phyloP scores from a whole-genome alignment of 2,329 filamentous ascomycete species.

The Chrysosphaeria jannelii region DNA sequence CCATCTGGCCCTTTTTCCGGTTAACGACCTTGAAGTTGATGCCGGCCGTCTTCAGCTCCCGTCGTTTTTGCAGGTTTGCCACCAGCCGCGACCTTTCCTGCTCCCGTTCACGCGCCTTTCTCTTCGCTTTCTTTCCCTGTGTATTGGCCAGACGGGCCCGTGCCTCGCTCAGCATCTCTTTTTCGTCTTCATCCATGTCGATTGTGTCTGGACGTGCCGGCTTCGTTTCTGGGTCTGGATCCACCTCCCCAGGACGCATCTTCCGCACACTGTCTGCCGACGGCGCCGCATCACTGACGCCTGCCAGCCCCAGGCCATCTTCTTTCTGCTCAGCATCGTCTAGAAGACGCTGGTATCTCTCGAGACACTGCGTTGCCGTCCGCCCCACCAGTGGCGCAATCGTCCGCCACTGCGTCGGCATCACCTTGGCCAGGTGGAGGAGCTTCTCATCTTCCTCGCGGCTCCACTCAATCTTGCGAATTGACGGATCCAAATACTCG shows the following conservation, averaged over 20 bases:
- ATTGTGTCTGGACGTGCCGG: conserved; percentile 88
- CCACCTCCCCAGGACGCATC: conserved; percentile 71
- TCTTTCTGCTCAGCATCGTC: conserved; percentile 88
- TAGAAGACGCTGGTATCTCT: conserved; percentile 84
- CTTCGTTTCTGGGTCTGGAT: conserved; percentile 92
- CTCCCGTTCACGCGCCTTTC: conserved; percentile 84
- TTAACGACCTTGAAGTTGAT: conserved; percentile 93
- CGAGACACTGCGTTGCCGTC: conserved; percentile 87
- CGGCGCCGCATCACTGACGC: conserved; percentile 61
- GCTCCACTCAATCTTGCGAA: conserved; percentile 97
- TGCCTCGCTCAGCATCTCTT: conserved; percentile 96
- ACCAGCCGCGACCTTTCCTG: conserved; percentile 79
- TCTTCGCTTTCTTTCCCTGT: conserved; percentile 95
- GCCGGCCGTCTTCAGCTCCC: conserved; percentile 87
- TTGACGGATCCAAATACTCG: conserved; percentile 93
- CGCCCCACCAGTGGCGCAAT: conserved; percentile 90
- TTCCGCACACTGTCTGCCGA: conserved; percentile 76
- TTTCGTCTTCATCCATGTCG: conserved; percentile 94
- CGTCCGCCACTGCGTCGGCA: conserved; percentile 97
- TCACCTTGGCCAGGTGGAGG: conserved; percentile 83
- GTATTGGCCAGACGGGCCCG: conserved; percentile 89
- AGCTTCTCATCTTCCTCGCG: conserved; percentile 96
- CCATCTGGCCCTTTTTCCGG: conserved; percentile 88
- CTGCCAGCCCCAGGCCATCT: conserved; percentile 31
- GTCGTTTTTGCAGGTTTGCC: conserved; percentile 73